phyloP scores from a whole-genome alignment of 2,329 filamentous ascomycete genomes.

The Paracamarosporium sp. region DNA sequence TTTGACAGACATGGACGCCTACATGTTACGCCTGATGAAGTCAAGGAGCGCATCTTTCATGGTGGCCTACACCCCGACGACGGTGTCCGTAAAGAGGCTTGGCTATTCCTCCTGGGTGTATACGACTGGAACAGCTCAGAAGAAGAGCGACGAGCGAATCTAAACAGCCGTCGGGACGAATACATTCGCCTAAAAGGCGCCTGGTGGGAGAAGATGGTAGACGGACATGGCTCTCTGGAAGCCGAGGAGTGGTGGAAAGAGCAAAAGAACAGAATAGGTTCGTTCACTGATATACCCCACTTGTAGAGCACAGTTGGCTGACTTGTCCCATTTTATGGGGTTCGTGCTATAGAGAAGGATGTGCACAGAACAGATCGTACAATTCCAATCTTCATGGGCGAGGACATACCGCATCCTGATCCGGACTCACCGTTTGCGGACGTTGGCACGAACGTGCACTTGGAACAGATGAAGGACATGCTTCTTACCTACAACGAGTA shows the following conservation, averaged over 20 bases:
- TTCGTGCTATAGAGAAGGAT: slow-evolving; percentile 82
- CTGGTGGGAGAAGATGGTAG: slow-evolving; percentile 95
- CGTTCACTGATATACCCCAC: slow-evolving; percentile 42
- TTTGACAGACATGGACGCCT: slow-evolving; percentile 83
- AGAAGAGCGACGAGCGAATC: slow-evolving; percentile 82
- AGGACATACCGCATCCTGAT: slow-evolving; percentile 96
- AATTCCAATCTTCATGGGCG: slow-evolving; percentile 93
- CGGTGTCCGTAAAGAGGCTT: slow-evolving; percentile 93
- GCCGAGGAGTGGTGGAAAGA: slow-evolving; percentile 97
- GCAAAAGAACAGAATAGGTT: slow-evolving; percentile 91
- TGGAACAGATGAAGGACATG: slow-evolving; percentile 99
- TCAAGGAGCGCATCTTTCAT: slow-evolving; percentile 97
- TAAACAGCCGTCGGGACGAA: slow-evolving; percentile 87
- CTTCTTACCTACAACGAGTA: slow-evolving; percentile 98
- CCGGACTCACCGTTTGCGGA: slow-evolving; percentile 94
- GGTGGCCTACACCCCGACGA: slow-evolving; percentile 89
- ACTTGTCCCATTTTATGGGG: slow-evolving; percentile 62
- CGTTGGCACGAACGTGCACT: slow-evolving; percentile 91
- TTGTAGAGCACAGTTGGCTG: slow-evolving; percentile 36
- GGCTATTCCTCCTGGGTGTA: slow-evolving; percentile 91
- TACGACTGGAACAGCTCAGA: slow-evolving; percentile 90
- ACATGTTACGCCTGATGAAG: slow-evolving; percentile 83
- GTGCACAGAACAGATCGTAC: slow-evolving; percentile 96
- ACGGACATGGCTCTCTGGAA: slow-evolving; percentile 79
- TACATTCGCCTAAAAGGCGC: slow-evolving; percentile 92